A percentile compares a stretch with the other conserved stretches of the same genome.
These are phyloP conservation scores for Fraxinus quadrangulata DNA, from an alignment of 257 asterid genomes.

Conservation along the genomic window DNA sequence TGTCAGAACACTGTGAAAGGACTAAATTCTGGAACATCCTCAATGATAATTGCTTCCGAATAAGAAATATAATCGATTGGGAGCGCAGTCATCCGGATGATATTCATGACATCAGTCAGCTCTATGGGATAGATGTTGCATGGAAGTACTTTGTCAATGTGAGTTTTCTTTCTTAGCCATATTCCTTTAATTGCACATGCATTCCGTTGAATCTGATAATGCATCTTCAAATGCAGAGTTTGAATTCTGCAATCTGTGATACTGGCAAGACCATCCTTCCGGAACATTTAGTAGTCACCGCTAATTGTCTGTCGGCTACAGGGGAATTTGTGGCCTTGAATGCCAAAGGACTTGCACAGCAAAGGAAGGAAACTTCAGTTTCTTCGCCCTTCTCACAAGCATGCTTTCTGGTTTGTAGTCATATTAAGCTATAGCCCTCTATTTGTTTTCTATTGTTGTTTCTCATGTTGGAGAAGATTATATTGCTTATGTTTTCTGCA, in stretches of 20 bases:
- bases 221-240: conserved; percentile 53
- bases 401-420: conserved; percentile 68
- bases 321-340: conserved; percentile 79
- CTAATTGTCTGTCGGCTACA: conserved; percentile 72
- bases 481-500: conserved; percentile 16
- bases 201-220: conserved; percentile 27
- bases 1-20: conserved; percentile 67
- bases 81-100: conserved; percentile 90
- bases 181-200: conserved; percentile 22
- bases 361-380: conserved; percentile 65
- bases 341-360: conserved; percentile 72
- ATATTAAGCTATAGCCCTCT: conserved; percentile 16
- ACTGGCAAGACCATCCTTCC: conserved; percentile 79
- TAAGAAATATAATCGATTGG: conserved; percentile 87
- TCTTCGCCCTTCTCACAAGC: conserved; percentile 80
- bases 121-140: conserved; percentile 71
- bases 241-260: conserved; percentile 68
- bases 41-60: conserved; percentile 52
- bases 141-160: conserved; percentile 64
- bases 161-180: conserved; percentile 39
- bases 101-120: conserved; percentile 57
- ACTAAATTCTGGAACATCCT: conserved; percentile 70
- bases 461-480: conserved; percentile 22
- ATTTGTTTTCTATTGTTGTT: conserved; percentile 6
- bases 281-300: conserved; percentile 70